Evolutionary conservation across 2,329 filamentous ascomycete genomes (phyloP), one percentile per base, ranked within the genome.

Genomic region (Fusarium algeriense): DNA sequence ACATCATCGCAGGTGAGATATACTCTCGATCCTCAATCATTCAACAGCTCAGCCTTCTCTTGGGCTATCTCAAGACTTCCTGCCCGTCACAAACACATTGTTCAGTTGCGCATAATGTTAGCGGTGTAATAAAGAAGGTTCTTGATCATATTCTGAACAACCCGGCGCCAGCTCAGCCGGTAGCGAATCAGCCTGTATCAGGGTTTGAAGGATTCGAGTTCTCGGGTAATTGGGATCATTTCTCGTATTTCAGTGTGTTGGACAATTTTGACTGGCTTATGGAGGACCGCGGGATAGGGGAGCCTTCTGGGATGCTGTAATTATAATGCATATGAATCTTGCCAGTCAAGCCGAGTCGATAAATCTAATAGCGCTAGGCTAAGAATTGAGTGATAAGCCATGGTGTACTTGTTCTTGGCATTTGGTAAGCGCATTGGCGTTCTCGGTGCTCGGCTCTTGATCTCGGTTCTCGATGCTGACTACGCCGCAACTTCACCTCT

Each of bases 381-480:
- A 15, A n/a, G 10, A 12, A 19, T n/a, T 38, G 13, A 11, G 19
- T 4, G 37, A 30, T 19, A 38, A 19, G 3, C 37, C 10, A 12
- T 11, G 19, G n/a, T 12, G 11, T 40, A n/a, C n/a, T n/a, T 40
- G 5, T 40, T 14, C 6, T 20, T 15, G 2, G 12, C 0, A n/a
- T 26, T n/a, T 38, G 3, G 48, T 38, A 15, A 52, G 48, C 17
- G 3, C 0, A 2, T 15, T 38, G 32, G 13, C 4, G 6, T 38
- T 5, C 10, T 57, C 54, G 54, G 54, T 30, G 54, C 54, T 57
- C 54, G 54, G 54, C 7, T 38, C 41, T 57, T 10, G 19, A 38
- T 7, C 54, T 30, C 54, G 43, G 54, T 20, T 9, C 19, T 57
- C 43, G 4, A 30, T 14, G 15, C 23, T 3, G 19, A 23, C 32